Percentiles rank a stretch among this genome's conserved stretches.
Conservation (phyloP, 164 flowering plant genomes). For the Cinnamomum chago region DNA sequence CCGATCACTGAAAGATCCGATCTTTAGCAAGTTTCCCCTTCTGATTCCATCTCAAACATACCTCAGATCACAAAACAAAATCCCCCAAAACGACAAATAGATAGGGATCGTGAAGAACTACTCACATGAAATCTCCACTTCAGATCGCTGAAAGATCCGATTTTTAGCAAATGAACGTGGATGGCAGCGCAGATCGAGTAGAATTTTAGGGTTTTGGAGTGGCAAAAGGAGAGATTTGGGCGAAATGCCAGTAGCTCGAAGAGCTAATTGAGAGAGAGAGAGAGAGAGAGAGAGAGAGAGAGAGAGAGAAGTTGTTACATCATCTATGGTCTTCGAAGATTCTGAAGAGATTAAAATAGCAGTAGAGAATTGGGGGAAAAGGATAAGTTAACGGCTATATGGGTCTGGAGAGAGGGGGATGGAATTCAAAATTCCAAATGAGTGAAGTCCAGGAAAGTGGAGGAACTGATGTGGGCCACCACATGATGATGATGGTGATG, state of each 20-base stretch:
- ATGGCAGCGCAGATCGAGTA: neutral
- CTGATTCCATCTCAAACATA: too few relatives aligned
- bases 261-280: neutral
- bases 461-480: too few relatives aligned
- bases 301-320: neutral
- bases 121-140: neutral
- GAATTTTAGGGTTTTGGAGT: neutral
- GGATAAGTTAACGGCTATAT: neutral
- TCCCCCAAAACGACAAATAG: too few relatives aligned
- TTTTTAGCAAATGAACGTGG: neutral
- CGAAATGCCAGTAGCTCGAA: neutral
- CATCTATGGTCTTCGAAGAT: neutral
- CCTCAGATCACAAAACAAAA: too few relatives aligned
- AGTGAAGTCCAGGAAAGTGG: neutral
- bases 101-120: neutral
- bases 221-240: neutral
- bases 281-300: neutral
- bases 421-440: constrained; percentile 1
- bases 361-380: neutral
- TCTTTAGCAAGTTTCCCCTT: too few relatives aligned
- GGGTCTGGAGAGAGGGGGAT: neutral
- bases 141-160: neutral
- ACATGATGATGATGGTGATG: too few relatives aligned
- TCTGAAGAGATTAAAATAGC: neutral
- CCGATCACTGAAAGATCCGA: too few relatives aligned